Conservation (phyloP, 148 eudicot species). For the Salicornia ramosissima region DNA sequence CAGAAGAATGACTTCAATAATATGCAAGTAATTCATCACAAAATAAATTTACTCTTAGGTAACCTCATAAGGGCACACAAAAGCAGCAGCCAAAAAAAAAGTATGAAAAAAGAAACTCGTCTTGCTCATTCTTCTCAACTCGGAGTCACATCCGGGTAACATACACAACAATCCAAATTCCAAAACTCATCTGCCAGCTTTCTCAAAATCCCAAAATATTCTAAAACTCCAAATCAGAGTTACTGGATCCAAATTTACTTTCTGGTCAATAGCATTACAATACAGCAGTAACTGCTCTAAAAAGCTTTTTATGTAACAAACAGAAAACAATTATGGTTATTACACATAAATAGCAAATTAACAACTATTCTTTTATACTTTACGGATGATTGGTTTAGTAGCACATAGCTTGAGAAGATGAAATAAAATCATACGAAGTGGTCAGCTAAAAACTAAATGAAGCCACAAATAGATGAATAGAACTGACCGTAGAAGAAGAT, state of each 20-base stretch:
- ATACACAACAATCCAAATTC: background rate
- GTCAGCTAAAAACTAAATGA: background rate
- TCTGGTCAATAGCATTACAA: background rate
- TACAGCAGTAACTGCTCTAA: background rate
- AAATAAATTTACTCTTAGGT: no score
- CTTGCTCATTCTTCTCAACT: background rate
- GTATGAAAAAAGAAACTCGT: no score
- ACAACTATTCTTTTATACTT: no score
- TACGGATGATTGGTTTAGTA: background rate
- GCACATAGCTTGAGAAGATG: background rate
- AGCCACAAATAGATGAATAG: background rate
- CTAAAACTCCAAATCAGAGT: background rate
- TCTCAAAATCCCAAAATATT: background rate
- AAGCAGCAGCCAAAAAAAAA: no score
- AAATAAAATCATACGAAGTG: background rate
- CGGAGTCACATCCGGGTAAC: background rate
- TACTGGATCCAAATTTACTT: background rate
- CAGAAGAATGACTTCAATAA: background rate
- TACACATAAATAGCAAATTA: background rate
- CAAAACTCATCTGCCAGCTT: background rate
- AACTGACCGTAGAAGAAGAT: constrained; percentile 35
- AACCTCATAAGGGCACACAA: background rate
- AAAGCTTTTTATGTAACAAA: background rate
- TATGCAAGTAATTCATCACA: background rate
- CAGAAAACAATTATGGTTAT: background rate